These are phyloP conservation scores for Astrothelium subdiscretum DNA, from an alignment of 495 filamentous ascomycete species.

Conservation along the genomic window DNA sequence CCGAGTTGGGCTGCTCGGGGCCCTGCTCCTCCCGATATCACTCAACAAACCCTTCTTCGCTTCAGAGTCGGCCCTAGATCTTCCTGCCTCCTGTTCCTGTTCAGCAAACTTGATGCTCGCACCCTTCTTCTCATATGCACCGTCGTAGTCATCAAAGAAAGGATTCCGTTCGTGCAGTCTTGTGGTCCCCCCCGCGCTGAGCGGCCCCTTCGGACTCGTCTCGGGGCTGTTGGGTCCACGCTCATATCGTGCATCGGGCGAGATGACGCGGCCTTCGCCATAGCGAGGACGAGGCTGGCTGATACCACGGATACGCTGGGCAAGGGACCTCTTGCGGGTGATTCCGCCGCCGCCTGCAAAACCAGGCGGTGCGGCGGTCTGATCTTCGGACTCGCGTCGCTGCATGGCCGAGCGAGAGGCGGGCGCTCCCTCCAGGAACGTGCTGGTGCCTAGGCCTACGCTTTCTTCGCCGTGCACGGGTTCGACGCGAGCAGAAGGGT, in stretches of 20 bases:
- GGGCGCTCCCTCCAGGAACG: conserved; percentile 89
- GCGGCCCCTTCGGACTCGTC: conserved; percentile 24
- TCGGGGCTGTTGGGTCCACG: conserved; percentile 9
- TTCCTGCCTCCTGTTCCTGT: conserved; percentile 29
- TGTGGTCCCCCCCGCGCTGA: conserved; percentile 24
- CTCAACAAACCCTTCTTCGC: conserved; percentile 19
- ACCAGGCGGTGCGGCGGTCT: conserved; percentile 18
- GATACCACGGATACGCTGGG: conserved; percentile 44
- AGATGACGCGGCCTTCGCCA: conserved; percentile 15
- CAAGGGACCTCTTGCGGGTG: conserved; percentile 83
- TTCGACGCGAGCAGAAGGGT: conserved; percentile 48
- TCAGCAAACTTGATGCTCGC: conserved; percentile 46
- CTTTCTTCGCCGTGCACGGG: conserved; percentile 74
- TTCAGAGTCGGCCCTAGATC: conserved; percentile 32
- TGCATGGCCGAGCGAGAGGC: conserved; percentile 76
- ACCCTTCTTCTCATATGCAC: conserved; percentile 59
- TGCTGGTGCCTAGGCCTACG: conserved; percentile 81
- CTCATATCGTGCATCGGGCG: conserved; percentile 24
- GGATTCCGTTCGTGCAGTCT: conserved; percentile 56
- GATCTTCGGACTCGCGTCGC: conserved; percentile 55
- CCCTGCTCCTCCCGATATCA: conserved; percentile 30
- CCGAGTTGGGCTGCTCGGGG: conserved; percentile 53
- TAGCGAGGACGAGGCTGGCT: conserved; percentile 23
- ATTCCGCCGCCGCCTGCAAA: conserved; percentile 51
- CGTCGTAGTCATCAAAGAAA: conserved; percentile 77